These are phyloP conservation scores for Cladosporium sp. DNA, from an alignment of 2,329 filamentous ascomycete species.

Conservation along the genomic window DNA sequence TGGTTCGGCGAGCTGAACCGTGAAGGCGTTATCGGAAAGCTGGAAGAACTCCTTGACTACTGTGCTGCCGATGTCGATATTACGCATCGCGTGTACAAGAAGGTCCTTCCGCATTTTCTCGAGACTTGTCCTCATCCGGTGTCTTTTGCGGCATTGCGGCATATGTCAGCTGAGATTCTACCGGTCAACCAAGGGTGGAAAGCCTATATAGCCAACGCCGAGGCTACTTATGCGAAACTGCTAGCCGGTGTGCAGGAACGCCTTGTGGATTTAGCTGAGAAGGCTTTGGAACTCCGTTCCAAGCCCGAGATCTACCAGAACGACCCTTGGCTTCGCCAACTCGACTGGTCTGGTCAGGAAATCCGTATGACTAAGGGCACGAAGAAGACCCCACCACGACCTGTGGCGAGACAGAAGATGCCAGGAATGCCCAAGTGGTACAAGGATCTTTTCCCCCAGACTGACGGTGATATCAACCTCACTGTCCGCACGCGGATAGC, in stretches of 20 bases:
- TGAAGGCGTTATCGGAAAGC: constrained; percentile 60
- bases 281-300: constrained; percentile 69
- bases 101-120: constrained; percentile 85
- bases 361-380: constrained; percentile 87
- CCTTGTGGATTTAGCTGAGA: constrained; percentile 67
- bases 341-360: constrained; percentile 94
- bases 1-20: constrained; percentile 80
- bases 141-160: constrained; percentile 88
- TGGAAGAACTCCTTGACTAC: constrained; percentile 85
- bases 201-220: constrained; percentile 74
- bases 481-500: constrained; percentile 85
- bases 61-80: constrained; percentile 91
- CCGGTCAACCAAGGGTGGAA: constrained; percentile 88
- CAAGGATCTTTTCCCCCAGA: constrained; percentile 76
- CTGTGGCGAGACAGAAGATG: constrained; percentile 79
- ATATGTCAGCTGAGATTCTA: constrained; percentile 88
- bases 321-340: constrained; percentile 87
- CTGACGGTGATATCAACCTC: constrained; percentile 63
- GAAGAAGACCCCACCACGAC: constrained; percentile 73
- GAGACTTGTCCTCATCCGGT: constrained; percentile 92
- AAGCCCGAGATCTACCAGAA: constrained; percentile 63
- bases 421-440: constrained; percentile 96
- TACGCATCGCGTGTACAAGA: constrained; percentile 90
- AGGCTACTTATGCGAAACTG: constrained; percentile 74
- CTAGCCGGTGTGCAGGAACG: constrained; percentile 73